These are phyloP conservation scores for Starmerella riodocensis DNA, from an alignment of 805 yeast species.

Conservation along the genomic window DNA sequence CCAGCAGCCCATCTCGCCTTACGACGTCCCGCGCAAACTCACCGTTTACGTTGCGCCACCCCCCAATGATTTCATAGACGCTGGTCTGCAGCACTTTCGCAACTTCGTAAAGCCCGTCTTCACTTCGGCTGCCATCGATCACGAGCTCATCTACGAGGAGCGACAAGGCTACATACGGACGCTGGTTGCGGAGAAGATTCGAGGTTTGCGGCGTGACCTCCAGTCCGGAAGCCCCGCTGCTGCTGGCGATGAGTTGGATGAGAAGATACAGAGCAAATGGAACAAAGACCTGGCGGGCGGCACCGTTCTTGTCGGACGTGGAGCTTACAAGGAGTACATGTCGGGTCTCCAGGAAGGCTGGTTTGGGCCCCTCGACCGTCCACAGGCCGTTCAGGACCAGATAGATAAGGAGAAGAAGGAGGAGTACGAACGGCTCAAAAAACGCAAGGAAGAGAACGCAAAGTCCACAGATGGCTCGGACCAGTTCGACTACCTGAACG, in stretches of 20 bases:
- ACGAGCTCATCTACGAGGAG: constrained; percentile 53
- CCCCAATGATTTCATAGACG: constrained; percentile 77
- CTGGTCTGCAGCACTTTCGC: constrained; percentile 58
- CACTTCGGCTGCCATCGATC: constrained; percentile 74
- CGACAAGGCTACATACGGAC: constrained; percentile 83
- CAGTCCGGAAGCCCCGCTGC: constrained; percentile 13
- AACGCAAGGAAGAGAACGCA: constrained; percentile 14
- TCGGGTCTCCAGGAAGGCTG: constrained; percentile 89
- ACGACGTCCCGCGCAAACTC: constrained; percentile 56
- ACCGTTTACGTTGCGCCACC: constrained; percentile 91
- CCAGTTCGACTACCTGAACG: constrained; percentile 12
- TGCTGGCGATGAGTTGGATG: constrained; percentile 24
- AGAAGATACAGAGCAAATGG: constrained; percentile 22
- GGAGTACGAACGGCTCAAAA: constrained; percentile 9
- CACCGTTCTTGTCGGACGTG: constrained; percentile 83
- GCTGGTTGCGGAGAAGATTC: constrained; percentile 67
- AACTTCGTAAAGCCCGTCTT: constrained; percentile 74
- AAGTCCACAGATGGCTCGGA: constrained; percentile 16
- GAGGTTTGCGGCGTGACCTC: constrained; percentile 46
- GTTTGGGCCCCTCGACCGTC: constrained; percentile 69
- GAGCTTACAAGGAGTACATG: constrained; percentile 86
- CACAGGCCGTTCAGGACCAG: constrained; percentile 26
- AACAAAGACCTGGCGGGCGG: constrained; percentile 54
- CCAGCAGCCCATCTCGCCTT: constrained; percentile 33
- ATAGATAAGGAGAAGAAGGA: constrained; percentile 13